Conservation (phyloP, 768 basidiomycete species). For the Leccinum disarticulatum region DNA sequence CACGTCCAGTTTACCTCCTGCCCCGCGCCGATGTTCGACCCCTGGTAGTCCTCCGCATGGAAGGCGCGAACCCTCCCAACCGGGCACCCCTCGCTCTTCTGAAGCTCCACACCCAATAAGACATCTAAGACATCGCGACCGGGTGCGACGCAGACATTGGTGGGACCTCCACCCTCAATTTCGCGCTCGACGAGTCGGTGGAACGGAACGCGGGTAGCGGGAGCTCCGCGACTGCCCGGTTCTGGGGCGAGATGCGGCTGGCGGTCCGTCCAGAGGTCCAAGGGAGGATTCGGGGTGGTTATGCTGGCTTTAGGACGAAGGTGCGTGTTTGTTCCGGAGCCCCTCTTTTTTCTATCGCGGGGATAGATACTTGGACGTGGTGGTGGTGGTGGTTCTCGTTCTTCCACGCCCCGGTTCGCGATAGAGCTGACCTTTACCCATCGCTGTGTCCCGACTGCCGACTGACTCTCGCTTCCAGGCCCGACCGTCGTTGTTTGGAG, state of each 20-base stretch:
- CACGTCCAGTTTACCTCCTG: conserved; percentile 28
- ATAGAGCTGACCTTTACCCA: background rate
- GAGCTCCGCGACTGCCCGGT: conserved; percentile 57
- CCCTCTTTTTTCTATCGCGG: background rate
- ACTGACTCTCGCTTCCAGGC: conserved; percentile 39
- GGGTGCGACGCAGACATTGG: conserved; percentile 92
- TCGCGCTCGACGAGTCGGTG: conserved; percentile 63
- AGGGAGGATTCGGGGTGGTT: conserved; percentile 75
- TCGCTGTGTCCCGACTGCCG: background rate
- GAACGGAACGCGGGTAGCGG: conserved; percentile 46
- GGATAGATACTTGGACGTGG: too few relatives aligned
- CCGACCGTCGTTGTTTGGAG: conserved; percentile 84
- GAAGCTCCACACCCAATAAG: conserved; percentile 57
- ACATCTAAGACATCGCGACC: conserved; percentile 62
- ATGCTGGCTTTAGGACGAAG: conserved; percentile 88
- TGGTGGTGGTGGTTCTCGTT: background rate
- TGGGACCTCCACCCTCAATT: conserved; percentile 72
- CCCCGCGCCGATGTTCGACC: conserved; percentile 2
- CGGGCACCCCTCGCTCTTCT: conserved; percentile 66
- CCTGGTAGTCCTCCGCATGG: conserved; percentile 66
- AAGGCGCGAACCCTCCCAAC: conserved; percentile 64
- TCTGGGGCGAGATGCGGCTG: conserved; percentile 79
- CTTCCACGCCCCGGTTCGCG: background rate
- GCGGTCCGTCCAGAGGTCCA: conserved; percentile 66
- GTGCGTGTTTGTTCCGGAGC: conserved; percentile 37